Conservation (phyloP, 495 filamentous ascomycete species). For the Paragyromitra xinjiangensis region DNA sequence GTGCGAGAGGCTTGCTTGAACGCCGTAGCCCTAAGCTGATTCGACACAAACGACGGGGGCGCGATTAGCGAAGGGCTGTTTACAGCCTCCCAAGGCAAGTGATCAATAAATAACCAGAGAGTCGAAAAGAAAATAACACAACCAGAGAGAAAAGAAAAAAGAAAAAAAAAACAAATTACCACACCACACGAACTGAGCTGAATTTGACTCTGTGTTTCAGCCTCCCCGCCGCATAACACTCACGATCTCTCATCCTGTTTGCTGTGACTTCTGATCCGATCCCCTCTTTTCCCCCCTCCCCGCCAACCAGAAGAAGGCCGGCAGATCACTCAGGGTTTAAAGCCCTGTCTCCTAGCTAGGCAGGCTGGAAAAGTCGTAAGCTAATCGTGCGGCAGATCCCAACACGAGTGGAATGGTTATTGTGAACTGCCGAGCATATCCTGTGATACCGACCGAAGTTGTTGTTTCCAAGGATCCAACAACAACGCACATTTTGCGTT, state of each 20-base stretch:
- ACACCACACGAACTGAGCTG: constrained; percentile 14
- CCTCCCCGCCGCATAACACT: constrained; percentile 9
- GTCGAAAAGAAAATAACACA: not conserved
- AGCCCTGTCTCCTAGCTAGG: constrained; percentile 5
- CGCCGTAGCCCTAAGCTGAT: constrained; percentile 26
- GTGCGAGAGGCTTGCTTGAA: constrained; percentile 36
- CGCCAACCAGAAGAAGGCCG: constrained; percentile 4
- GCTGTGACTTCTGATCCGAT: constrained; percentile 26
- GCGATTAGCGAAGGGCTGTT: constrained; percentile 42
- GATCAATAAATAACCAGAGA: not conserved
- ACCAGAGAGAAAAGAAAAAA: constrained; percentile 4
- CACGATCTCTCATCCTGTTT: constrained; percentile 12
- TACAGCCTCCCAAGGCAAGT: constrained; percentile 23
- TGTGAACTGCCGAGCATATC: constrained; percentile 26
- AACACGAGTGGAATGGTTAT: not conserved
- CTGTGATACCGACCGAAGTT: not conserved
- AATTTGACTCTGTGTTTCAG: constrained; percentile 35
- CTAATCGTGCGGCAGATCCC: constrained; percentile 24
- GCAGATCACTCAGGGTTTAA: constrained; percentile 24
- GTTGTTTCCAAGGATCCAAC: not conserved
- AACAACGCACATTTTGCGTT: not conserved
- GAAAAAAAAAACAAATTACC: constrained; percentile 21
- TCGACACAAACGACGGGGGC: constrained; percentile 13
- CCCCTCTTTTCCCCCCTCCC: constrained; percentile 5
- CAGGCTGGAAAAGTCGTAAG: constrained; percentile 17